Evolutionary conservation across 2,329 filamentous ascomycete species (phyloP).

Genomic region (Pseudofabraea citricarpa): DNA sequence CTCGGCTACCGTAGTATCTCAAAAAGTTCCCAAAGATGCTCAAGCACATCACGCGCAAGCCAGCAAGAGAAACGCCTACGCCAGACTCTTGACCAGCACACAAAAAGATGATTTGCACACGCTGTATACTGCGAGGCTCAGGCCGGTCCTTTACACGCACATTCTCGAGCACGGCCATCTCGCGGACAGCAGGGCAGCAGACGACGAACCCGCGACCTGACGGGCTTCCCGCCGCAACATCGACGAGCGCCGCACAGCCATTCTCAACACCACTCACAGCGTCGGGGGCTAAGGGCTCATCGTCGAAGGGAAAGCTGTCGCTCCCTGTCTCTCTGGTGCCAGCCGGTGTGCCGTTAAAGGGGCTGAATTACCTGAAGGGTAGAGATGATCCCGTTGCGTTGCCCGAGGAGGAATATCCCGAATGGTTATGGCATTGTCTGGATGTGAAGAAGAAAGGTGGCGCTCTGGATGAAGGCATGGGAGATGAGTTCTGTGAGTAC

Average conservation of each 20-base stretch:
- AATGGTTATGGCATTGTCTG: constrained; percentile 74
- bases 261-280: constrained; percentile 28
- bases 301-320: constrained; percentile 10
- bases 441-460: constrained; percentile 53
- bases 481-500: constrained; percentile 75
- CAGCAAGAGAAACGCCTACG: constrained; percentile 15
- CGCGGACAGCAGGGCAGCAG: constrained; percentile 7
- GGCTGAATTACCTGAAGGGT: constrained; percentile 74
- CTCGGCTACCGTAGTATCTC: background rate
- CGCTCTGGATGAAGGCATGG: constrained; percentile 46
- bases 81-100: constrained; percentile 3
- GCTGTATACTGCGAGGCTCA: constrained; percentile 44
- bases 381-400: constrained; percentile 68
- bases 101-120: constrained; percentile 29
- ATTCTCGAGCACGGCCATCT: constrained; percentile 9
- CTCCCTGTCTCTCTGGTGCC: constrained; percentile 26
- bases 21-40: constrained; percentile 14
- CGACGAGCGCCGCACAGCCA: constrained; percentile 24
- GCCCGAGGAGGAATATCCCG: constrained; percentile 71
- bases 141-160: constrained; percentile 4
- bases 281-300: constrained; percentile 14
- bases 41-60: constrained; percentile 20
- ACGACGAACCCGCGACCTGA: background rate
- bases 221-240: constrained; percentile 16
- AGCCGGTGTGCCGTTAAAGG: constrained; percentile 65